Base-by-base conservation (phyloP, 108 stramenopile genomes). In the Bacterosira constricta region DNA sequence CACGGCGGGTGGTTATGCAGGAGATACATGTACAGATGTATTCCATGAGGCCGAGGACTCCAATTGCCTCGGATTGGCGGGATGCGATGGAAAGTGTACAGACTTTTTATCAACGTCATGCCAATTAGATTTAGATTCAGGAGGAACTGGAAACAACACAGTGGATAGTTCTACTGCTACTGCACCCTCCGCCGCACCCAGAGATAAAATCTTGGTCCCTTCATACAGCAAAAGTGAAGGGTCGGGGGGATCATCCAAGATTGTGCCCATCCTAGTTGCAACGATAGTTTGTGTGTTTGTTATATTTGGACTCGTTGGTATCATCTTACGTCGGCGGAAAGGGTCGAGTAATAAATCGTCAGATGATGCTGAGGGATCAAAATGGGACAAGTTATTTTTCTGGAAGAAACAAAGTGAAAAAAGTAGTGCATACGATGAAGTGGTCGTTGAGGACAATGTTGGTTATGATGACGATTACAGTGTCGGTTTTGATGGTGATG, bases 191-290 rank as follows among this genome's bases (percentile, higher is more conserved):
- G 38, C 15, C 10, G 38, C 44, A 26, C 21, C 6, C 34, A 32
- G 53, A 17, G 32, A 38, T 26, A 34, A 45, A 21, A 60, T 63
- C 71, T 39, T 21, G 21, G 21, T 61, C n/a, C 59, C 67, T 8
- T 13, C 31, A 18, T 69, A 56, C 21, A 54, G 23, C 15, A 11
- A 41, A 21, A 41, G 25, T 32, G 38, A 29, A 46, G 39, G 15
- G 17, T 37, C 61, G 17, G 11, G 45, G 36, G 21, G 18, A 21
- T 34, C 63, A 1, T 26, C 53, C 17, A 62, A 65, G 10, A 36
- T 79, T 55, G 21, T 71, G 18, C 78, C 78, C 27, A 60, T 79
- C 23, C 20, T 79, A 29, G 70, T 71, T 6, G 70, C 78, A 2
- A 35, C 58, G 6, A 12, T 71, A 11, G 78, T 79, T 1, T 42